Evolutionary conservation across 2,329 filamentous ascomycete genomes (phyloP).

Genomic region (Microsporum audouinii): DNA sequence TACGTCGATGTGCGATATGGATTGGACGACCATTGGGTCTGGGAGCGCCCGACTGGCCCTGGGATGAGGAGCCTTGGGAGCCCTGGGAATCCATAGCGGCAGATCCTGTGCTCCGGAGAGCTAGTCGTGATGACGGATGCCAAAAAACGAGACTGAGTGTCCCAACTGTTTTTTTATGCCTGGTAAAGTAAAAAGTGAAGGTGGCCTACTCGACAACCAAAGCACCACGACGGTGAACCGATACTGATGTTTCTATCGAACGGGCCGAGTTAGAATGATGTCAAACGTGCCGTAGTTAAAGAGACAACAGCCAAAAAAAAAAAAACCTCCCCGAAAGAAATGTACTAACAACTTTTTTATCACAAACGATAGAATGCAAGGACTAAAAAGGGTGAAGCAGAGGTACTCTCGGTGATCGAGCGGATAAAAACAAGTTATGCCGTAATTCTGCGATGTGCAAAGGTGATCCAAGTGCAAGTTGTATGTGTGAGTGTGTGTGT

Average conservation of each 20-base stretch:
- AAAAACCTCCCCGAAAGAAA: neutral
- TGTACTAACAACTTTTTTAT: neutral
- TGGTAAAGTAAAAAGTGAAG: neutral
- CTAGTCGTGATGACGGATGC: neutral
- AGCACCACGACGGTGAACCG: neutral
- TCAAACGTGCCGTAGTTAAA: neutral
- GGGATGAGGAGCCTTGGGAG: slow-evolving; percentile 13
- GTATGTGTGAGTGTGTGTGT: neutral
- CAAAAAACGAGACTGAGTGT: neutral
- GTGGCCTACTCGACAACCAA: neutral
- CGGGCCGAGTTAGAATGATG: neutral
- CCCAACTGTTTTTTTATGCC: neutral
- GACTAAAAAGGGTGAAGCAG: neutral
- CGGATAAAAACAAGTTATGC: neutral
- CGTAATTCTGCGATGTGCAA: neutral
- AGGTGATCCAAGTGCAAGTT: neutral
- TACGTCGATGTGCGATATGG: slow-evolving; percentile 87
- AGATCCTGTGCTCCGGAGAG: neutral
- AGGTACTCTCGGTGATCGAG: neutral
- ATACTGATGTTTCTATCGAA: neutral
- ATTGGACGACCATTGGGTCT: slow-evolving; percentile 71
- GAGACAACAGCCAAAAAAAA: no score
- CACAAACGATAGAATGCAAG: neutral
- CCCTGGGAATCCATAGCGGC: neutral
- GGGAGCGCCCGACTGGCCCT: slow-evolving; percentile 39